Percentiles rank a stretch among this genome's conserved stretches.
Evolutionary conservation across 2,329 filamentous ascomycete genomes (phyloP).

Genomic region (Colletotrichum sp.): DNA sequence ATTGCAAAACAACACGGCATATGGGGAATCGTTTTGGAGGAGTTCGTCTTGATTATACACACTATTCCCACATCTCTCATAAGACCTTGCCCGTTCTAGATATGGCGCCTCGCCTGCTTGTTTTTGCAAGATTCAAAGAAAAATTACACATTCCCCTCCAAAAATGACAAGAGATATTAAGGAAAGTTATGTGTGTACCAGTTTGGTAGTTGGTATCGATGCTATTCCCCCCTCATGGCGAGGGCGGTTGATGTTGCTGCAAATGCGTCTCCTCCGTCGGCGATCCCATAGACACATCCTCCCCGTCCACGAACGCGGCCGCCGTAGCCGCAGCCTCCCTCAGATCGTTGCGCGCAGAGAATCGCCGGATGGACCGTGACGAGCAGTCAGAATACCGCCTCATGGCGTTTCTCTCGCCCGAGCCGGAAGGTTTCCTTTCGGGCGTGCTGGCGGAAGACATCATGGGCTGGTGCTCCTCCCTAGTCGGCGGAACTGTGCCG

Average conservation of each 20-base stretch:
- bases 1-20: background rate
- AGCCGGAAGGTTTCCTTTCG: background rate
- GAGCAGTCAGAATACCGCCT: slow-evolving; percentile 15
- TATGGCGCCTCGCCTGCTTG: background rate
- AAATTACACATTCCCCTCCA: background rate
- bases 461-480: background rate
- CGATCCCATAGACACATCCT: background rate
- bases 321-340: slow-evolving; percentile 15
- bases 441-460: slow-evolving; percentile 3
- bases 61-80: background rate
- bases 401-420: slow-evolving; percentile 2
- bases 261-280: slow-evolving; percentile 10
- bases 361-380: slow-evolving; percentile 8
- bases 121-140: background rate
- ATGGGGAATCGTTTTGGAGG: background rate
- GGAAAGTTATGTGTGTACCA: background rate
- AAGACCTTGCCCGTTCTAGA: background rate
- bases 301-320: slow-evolving; percentile 7
- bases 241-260: background rate
- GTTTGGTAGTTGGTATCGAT: background rate
- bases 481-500: background rate
- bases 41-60: background rate
- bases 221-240: background rate
- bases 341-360: slow-evolving; percentile 12
- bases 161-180: background rate